Conservation (phyloP, 2,329 filamentous ascomycete species). For the Drechslerella dactyloides region DNA sequence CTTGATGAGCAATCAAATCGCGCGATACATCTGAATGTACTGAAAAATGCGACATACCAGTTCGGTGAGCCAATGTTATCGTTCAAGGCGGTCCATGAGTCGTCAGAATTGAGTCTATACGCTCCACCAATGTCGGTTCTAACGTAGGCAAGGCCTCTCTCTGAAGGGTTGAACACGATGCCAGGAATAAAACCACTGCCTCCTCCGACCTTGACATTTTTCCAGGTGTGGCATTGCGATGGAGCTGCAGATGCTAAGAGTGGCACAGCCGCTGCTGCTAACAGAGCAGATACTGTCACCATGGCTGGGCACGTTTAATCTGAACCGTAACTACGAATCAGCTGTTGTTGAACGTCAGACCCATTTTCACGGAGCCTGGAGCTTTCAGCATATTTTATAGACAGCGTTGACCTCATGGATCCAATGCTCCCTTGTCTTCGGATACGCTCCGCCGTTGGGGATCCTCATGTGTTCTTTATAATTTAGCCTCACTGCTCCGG, state of each 20-base stretch:
- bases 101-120: constrained; percentile 65
- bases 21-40: neutral
- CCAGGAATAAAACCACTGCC: constrained; percentile 66
- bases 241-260: constrained; percentile 41
- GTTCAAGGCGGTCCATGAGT: constrained; percentile 65
- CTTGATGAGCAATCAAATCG: neutral
- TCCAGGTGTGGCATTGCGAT: constrained; percentile 59
- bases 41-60: constrained; percentile 58
- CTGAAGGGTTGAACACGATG: constrained; percentile 64
- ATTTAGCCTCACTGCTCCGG: constrained; percentile 35
- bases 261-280: constrained; percentile 37
- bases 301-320: constrained; percentile 18
- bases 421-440: constrained; percentile 14
- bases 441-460: neutral
- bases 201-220: constrained; percentile 64
- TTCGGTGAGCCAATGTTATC: constrained; percentile 61
- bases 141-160: constrained; percentile 64
- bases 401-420: constrained; percentile 11
- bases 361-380: constrained; percentile 7
- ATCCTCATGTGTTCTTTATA: neutral
- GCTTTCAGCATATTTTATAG: constrained; percentile 37
- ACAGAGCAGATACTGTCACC: constrained; percentile 33
- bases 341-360: constrained; percentile 3
- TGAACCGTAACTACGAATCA: constrained; percentile 11
- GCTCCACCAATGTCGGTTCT: constrained; percentile 67